A percentile compares a stretch with the other conserved stretches of the same genome.
phyloP scores from a whole-genome alignment of 2,329 filamentous ascomycete species.

The Beauveria sp. region DNA sequence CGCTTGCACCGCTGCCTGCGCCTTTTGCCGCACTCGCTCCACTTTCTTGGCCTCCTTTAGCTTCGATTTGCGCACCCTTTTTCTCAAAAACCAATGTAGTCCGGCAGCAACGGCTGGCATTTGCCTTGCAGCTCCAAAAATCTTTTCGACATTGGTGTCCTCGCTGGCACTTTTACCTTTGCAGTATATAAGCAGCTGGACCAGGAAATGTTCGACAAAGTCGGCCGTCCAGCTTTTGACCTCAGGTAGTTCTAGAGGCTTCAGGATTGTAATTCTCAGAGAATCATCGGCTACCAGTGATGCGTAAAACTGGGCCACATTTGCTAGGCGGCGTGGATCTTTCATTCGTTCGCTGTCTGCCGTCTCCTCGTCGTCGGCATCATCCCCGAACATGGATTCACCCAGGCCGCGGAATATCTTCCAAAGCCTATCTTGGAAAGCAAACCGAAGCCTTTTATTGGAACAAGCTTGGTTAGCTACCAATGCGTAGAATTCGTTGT shows the following conservation, averaged over 20 bases:
- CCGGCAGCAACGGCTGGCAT: conserved; percentile 63
- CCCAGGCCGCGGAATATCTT: conserved; percentile 78
- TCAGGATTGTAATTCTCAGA: conserved; percentile 43
- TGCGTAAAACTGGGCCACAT: conserved; percentile 48
- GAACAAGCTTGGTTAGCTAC: conserved; percentile 72
- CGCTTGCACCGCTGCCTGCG: conserved; percentile 20
- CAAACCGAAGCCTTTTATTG: conserved; percentile 68
- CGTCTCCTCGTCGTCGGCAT: conserved; percentile 48
- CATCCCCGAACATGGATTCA: conserved; percentile 65
- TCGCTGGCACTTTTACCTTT: conserved; percentile 38
- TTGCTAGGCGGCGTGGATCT: conserved; percentile 43
- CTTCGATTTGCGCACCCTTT: conserved; percentile 60
- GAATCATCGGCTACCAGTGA: conserved; percentile 39
- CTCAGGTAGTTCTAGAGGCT: conserved; percentile 71
- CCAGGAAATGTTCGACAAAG: conserved; percentile 75
- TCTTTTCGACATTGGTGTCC: conserved; percentile 51
- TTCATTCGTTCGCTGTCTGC: conserved; percentile 38
- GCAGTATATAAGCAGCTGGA: conserved; percentile 64
- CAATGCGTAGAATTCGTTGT: conserved; percentile 91
- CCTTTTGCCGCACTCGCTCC: conserved; percentile 26
- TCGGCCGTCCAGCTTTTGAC: conserved; percentile 67
- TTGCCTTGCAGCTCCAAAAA: conserved; percentile 59
- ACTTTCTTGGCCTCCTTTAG: conserved; percentile 43
- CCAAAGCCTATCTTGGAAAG: conserved; percentile 83
- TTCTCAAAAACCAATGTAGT: conserved; percentile 72